Evolutionary conservation across 176 grass and related monocot genomes (phyloP).

Genomic region (Lolium perenne): DNA sequence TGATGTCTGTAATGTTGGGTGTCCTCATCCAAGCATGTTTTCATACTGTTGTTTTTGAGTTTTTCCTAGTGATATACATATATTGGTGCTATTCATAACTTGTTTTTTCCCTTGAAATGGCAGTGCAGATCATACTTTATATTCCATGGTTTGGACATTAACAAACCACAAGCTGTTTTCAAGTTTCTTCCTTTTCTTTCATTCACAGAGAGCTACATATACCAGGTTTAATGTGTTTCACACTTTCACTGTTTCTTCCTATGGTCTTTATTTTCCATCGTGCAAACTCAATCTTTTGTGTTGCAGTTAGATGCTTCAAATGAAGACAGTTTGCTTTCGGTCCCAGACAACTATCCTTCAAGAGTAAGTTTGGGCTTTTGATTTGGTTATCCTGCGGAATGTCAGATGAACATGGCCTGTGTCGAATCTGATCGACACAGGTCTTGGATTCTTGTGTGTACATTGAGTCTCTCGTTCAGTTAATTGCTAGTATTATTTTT

Average conservation of each 20-base stretch:
- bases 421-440: background rate
- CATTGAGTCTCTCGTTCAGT: background rate
- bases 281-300: conserved; percentile 37
- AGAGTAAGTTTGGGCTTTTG: conserved; percentile 46
- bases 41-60: background rate
- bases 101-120: conserved; percentile 42
- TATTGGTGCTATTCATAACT: background rate
- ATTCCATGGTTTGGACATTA: conserved; percentile 85
- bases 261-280: conserved; percentile 10
- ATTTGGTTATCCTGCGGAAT: conserved; percentile 36
- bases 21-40: conserved; percentile 2
- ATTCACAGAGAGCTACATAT: conserved; percentile 97
- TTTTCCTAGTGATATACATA: background rate
- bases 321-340: conserved; percentile 64
- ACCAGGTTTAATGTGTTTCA: conserved; percentile 64
- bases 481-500: conserved; percentile 21
- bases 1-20: background rate
- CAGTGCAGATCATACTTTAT: conserved; percentile 77
- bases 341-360: conserved; percentile 37
- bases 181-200: conserved; percentile 88
- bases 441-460: conserved; percentile 19
- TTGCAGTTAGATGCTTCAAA: conserved; percentile 88
- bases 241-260: conserved; percentile 1
- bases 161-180: conserved; percentile 67
- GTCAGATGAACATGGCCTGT: conserved; percentile 10